Evolutionary conservation across 2,329 filamentous ascomycete genomes (phyloP).

Genomic region (Zelopaecilomyces penicillatus): DNA sequence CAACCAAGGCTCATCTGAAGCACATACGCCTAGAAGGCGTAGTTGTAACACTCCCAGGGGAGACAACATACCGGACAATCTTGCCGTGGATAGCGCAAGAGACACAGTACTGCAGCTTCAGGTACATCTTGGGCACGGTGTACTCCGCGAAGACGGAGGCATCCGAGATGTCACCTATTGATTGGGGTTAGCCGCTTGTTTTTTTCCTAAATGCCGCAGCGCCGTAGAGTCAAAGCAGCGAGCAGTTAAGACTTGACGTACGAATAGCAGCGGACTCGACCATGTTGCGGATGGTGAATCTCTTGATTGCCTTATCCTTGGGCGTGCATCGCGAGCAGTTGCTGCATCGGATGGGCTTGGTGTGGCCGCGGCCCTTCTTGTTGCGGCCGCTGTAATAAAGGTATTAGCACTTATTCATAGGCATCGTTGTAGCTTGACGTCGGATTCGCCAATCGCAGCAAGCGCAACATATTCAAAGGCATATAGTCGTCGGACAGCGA

Average conservation of each 20-base stretch:
- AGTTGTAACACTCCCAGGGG: conserved; percentile 52
- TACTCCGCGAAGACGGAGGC: conserved; percentile 99
- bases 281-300: conserved; percentile 99
- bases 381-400: conserved; percentile 70
- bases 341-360: conserved; percentile 89
- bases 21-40: conserved; percentile 37
- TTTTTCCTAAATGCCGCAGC: background rate
- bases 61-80: conserved; percentile 93
- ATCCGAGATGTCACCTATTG: conserved; percentile 96
- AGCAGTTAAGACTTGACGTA: conserved; percentile 48
- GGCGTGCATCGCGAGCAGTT: conserved; percentile 78
- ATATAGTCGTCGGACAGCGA: no score
- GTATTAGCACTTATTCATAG: conserved; percentile 12
- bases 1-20: conserved; percentile 55
- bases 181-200: conserved; percentile 8
- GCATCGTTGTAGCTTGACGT: conserved; percentile 10
- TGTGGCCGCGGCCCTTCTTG: conserved; percentile 99
- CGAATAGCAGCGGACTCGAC: conserved; percentile 99
- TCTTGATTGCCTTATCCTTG: conserved; percentile 99
- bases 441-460: background rate
- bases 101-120: conserved; percentile 99
- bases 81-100: conserved; percentile 99
- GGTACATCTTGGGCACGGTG: conserved; percentile 99
- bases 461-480: no score
- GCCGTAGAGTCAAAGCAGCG: background rate